Conservation (phyloP, 176 grass and related monocot genomes). For the Oryza australiensis region DNA sequence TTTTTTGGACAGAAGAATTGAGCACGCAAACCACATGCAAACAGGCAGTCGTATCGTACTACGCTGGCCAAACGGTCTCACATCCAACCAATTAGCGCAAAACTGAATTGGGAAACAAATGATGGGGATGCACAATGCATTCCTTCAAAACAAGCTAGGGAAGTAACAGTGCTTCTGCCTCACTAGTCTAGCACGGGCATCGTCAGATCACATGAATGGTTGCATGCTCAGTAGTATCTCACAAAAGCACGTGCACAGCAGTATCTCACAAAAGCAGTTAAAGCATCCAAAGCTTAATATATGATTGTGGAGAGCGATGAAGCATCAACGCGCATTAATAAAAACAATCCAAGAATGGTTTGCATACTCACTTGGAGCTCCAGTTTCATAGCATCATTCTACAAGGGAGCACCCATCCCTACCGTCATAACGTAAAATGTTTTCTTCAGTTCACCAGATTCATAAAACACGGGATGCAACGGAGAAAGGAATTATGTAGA, state of each 20-base stretch:
- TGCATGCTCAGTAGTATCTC: neutral
- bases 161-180: neutral
- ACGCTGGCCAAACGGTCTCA: no score
- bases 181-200: neutral
- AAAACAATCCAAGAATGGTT: conserved; percentile 32
- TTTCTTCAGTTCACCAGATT: conserved; percentile 9
- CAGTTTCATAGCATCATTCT: conserved; percentile 21
- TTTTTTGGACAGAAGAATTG: no score
- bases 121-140: no score
- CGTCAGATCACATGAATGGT: neutral
- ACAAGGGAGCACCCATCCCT: conserved; percentile 8
- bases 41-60: no score
- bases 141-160: no score
- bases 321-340: conserved; percentile 6
- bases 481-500: neutral
- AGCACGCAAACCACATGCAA: no score
- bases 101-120: no score
- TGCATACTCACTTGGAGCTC: neutral
- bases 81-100: no score
- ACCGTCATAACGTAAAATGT: conserved; percentile 21
- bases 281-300: neutral
- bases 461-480: conserved; percentile 35
- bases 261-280: neutral
- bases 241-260: neutral
- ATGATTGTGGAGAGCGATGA: neutral